Evolutionary conservation across 192 early-diverging fungal species (phyloP), one percentile per base, ranked within the genome.

Genomic region (Phlyctochytrium bullatum): DNA sequence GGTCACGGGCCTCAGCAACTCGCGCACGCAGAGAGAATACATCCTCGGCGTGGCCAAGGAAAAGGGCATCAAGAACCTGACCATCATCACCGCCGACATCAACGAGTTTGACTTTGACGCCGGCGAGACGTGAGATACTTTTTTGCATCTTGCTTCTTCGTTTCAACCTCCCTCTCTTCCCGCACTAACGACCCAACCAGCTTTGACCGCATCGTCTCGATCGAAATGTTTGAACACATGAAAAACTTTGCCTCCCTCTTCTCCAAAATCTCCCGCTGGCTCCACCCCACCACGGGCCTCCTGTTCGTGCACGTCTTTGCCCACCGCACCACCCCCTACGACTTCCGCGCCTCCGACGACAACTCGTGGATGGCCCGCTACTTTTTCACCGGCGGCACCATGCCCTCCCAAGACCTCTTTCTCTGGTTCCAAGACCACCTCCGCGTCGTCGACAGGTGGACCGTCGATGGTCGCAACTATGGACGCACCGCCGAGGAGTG

Each of bases 171-270:
- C 12, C 40, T 50, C 16, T 57, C 12, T 27, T 57, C 20, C 27
- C 54, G 10, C 27, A 25, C 54, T 57, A 57, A 57, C 27, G 27
- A 57, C 4, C 6, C 51, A 3, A 1, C 10, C 69, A 83, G 77
- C 33, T 86, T 83, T 59, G 83, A 88, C 67, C 72, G 80, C 27
- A 75, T 86, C 30, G 58, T 86, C 32, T 75, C 71, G 2, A 78
- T 87, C 61, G 85, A 88, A 69, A 87, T 87, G 85, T 86, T 86
- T 57, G 82, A 87, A 66, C 84, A 86, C 67, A 88, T 87, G 85
- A 88, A 88, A 60, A 84, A 88, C 69, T 88, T 86, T 65, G 68
- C 71, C 32, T 35, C 58, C 34, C 73, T 88, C 20, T 78, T 88
- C 59, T 16, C 27, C 23, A 87, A 88, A 64, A 66, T 89, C 33